These are phyloP conservation scores for Sugiyamaella mastotermitis DNA, from an alignment of 805 yeast species.

Conservation along the genomic window DNA sequence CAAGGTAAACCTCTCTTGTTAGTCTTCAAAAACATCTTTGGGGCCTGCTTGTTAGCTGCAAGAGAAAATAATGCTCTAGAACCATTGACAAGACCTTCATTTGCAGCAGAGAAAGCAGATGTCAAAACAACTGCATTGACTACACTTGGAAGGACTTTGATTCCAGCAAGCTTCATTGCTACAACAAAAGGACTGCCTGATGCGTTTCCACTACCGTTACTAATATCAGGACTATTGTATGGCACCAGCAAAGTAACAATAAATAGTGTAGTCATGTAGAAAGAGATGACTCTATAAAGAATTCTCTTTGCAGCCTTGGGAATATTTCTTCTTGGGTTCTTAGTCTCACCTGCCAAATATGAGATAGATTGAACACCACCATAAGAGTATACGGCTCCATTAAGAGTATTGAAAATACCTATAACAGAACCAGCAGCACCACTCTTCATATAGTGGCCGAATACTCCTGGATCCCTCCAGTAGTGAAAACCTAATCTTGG, in stretches of 20 bases:
- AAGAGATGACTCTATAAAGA: conserved; percentile 60
- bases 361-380: conserved; percentile 68
- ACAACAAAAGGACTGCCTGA: conserved; percentile 81
- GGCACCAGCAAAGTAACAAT: conserved; percentile 66
- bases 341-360: conserved; percentile 68
- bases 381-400: conserved; percentile 63
- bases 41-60: conserved; percentile 70
- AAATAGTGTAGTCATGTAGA: conserved; percentile 56
- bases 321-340: conserved; percentile 60
- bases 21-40: conserved; percentile 57
- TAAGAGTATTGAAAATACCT: conserved; percentile 55
- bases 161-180: conserved; percentile 64
- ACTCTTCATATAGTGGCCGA: conserved; percentile 37
- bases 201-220: conserved; percentile 45
- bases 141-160: conserved; percentile 63
- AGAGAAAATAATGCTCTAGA: conserved; percentile 70
- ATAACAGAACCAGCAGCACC: conserved; percentile 40
- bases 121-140: conserved; percentile 72
- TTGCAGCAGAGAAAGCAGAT: conserved; percentile 76
- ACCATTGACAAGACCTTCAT: conserved; percentile 71
- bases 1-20: conserved; percentile 68
- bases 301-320: conserved; percentile 69
- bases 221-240: conserved; percentile 46
- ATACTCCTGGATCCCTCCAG: conserved; percentile 68
- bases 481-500: conserved; percentile 68